Evolutionary conservation across 2,329 filamentous ascomycete species (phyloP).

Genomic region (Trichophaea hybrida): DNA sequence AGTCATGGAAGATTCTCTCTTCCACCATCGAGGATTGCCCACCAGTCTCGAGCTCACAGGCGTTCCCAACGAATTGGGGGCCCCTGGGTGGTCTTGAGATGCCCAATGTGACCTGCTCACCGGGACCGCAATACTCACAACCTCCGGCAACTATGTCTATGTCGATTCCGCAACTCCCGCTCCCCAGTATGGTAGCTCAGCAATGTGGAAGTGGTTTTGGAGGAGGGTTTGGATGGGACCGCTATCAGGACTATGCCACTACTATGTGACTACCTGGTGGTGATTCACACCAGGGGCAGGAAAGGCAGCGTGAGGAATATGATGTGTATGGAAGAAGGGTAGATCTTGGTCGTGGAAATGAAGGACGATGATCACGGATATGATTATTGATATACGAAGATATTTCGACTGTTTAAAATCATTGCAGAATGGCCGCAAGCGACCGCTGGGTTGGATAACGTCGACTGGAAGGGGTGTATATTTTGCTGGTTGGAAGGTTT

Average conservation of each 20-base stretch:
- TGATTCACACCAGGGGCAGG: slow-evolving; percentile 18
- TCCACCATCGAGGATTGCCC: slow-evolving; percentile 31
- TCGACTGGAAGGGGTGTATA: not conserved
- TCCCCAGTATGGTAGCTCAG: slow-evolving; percentile 74
- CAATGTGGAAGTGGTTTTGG: slow-evolving; percentile 68
- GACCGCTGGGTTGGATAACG: not conserved
- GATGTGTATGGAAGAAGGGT: not conserved
- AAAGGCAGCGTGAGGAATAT: not conserved
- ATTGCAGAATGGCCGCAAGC: not conserved
- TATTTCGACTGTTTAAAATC: slow-evolving; percentile 5
- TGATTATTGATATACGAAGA: not conserved
- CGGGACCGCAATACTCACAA: slow-evolving; percentile 65
- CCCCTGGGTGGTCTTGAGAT: slow-evolving; percentile 61
- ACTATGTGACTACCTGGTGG: slow-evolving; percentile 64
- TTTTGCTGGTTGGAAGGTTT: not conserved
- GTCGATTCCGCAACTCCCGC: slow-evolving; percentile 59
- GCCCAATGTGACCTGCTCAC: slow-evolving; percentile 48
- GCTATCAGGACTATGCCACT: slow-evolving; percentile 69
- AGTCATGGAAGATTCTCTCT: slow-evolving; percentile 83
- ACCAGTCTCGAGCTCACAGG: slow-evolving; percentile 14
- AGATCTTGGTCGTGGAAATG: not conserved
- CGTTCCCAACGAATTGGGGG: slow-evolving; percentile 46
- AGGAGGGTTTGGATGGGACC: slow-evolving; percentile 68
- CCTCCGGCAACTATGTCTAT: slow-evolving; percentile 56
- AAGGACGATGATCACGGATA: slow-evolving; percentile 2